A percentile compares a stretch with the other conserved stretches of the same genome.
Evolutionary conservation across 306 rosid species (phyloP).

Genomic region (Benincasa hispida): DNA sequence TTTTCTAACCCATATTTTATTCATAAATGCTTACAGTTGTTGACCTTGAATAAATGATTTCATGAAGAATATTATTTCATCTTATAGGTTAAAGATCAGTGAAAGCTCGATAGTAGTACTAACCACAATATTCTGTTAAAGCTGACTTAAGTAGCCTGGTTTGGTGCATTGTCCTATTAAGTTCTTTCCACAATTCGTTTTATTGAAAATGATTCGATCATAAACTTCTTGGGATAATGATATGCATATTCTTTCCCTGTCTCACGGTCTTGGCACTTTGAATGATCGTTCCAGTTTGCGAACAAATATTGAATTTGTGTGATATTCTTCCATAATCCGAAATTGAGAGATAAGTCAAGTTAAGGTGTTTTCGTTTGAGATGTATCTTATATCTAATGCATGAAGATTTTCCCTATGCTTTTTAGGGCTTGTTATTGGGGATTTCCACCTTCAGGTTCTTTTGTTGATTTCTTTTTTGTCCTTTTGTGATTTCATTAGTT

Average conservation of each 20-base stretch:
- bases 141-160: slow-evolving; percentile 74
- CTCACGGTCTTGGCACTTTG: slow-evolving; percentile 53
- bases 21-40: background rate
- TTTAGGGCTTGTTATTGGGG: background rate
- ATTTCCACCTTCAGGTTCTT: background rate
- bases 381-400: background rate
- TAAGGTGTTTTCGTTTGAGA: slow-evolving; percentile 1
- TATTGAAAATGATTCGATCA: background rate
- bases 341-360: slow-evolving; percentile 78
- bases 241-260: slow-evolving; percentile 6
- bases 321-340: slow-evolving; percentile 54
- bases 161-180: slow-evolving; percentile 21
- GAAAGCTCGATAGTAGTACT: slow-evolving; percentile 45
- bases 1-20: no score
- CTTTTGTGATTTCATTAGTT: background rate
- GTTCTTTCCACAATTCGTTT: slow-evolving; percentile 5
- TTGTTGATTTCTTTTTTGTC: background rate
- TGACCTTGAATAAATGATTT: background rate
- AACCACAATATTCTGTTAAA: slow-evolving; percentile 65
- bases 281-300: slow-evolving; percentile 83
- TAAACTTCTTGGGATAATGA: background rate
- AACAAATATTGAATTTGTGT: slow-evolving; percentile 48
- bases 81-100: slow-evolving; percentile 62
- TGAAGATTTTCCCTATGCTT: background rate
- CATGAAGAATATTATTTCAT: slow-evolving; percentile 8